Evolutionary conservation across 257 asterid species (phyloP).

Genomic region (Primulina tabacum): DNA sequence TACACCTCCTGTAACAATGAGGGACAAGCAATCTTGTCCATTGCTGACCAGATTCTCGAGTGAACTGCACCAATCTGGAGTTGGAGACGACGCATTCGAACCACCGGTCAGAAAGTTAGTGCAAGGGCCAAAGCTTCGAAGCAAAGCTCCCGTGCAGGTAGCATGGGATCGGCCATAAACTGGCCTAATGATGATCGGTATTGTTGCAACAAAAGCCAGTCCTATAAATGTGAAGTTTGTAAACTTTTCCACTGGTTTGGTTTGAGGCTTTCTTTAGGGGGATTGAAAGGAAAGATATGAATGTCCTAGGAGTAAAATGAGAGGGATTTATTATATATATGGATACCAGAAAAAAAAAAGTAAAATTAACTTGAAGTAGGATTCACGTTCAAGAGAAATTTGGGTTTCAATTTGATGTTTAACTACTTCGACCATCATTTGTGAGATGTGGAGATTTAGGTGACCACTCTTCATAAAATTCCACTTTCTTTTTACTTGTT

Average conservation of each 20-base stretch:
- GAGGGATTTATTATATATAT: neutral
- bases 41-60: constrained; percentile 33
- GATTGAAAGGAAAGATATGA: neutral
- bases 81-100: constrained; percentile 39
- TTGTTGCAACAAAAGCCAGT: constrained; percentile 20
- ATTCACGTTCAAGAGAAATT: neutral
- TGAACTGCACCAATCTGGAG: constrained; percentile 50
- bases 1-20: constrained; percentile 26
- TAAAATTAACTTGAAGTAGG: neutral
- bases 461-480: constrained; percentile 9
- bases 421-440: constrained; percentile 57
- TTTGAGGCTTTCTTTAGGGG: neutral
- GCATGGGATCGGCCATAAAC: constrained; percentile 35
- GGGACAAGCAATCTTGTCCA: constrained; percentile 41
- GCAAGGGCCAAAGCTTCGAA: constrained; percentile 47
- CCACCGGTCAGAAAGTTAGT: constrained; percentile 35
- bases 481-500: no score
- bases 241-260: constrained; percentile 22
- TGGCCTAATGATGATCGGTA: constrained; percentile 23
- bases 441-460: constrained; percentile 21
- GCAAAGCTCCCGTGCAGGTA: constrained; percentile 49
- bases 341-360: no score
- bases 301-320: neutral
- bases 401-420: constrained; percentile 39
- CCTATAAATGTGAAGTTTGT: constrained; percentile 1